Conservation (phyloP, 2,329 filamentous ascomycete genomes). For the Fusarium veterinarium region DNA sequence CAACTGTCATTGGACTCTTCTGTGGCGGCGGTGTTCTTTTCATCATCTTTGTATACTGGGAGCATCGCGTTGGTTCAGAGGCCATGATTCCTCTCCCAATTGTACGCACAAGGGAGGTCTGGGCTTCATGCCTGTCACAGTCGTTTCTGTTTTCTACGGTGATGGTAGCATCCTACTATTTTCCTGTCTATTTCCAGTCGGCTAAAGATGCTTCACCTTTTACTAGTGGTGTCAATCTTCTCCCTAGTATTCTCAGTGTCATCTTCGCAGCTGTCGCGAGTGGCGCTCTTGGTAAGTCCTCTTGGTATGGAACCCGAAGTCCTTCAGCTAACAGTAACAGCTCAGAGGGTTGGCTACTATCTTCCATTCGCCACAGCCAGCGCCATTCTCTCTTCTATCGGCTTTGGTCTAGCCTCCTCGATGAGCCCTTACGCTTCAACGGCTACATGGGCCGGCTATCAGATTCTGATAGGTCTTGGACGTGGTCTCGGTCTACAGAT, state of each 20-base stretch:
- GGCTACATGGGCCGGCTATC: slow-evolving; percentile 58
- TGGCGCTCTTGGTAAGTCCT: slow-evolving; percentile 37
- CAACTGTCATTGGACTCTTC: slow-evolving; percentile 59
- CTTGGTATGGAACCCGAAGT: too few relatives aligned
- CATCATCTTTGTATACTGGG: slow-evolving; percentile 58
- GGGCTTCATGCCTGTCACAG: slow-evolving; percentile 54
- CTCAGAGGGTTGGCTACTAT: slow-evolving; percentile 55
- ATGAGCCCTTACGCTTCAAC: slow-evolving; percentile 50
- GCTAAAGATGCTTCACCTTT: slow-evolving; percentile 51
- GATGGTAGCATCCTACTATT: slow-evolving; percentile 59
- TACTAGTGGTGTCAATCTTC: slow-evolving; percentile 44
- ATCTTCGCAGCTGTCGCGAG: slow-evolving; percentile 39
- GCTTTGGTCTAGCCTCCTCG: slow-evolving; percentile 56
- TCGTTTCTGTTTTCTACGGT: slow-evolving; percentile 58
- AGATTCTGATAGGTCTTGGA: slow-evolving; percentile 54
- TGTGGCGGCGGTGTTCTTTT: slow-evolving; percentile 54
- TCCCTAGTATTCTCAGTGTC: slow-evolving; percentile 45
- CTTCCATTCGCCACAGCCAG: slow-evolving; percentile 55
- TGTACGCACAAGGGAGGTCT: slow-evolving; percentile 56
- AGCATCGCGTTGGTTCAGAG: slow-evolving; percentile 55
- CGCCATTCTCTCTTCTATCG: slow-evolving; percentile 48
- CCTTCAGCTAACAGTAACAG: slow-evolving; percentile 21
- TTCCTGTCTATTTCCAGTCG: slow-evolving; percentile 65
- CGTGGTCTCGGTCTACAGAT: slow-evolving; percentile 61
- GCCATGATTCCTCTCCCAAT: slow-evolving; percentile 63